Conservation (phyloP, 2,329 filamentous ascomycete species). For the Hypoxylon sp. region DNA sequence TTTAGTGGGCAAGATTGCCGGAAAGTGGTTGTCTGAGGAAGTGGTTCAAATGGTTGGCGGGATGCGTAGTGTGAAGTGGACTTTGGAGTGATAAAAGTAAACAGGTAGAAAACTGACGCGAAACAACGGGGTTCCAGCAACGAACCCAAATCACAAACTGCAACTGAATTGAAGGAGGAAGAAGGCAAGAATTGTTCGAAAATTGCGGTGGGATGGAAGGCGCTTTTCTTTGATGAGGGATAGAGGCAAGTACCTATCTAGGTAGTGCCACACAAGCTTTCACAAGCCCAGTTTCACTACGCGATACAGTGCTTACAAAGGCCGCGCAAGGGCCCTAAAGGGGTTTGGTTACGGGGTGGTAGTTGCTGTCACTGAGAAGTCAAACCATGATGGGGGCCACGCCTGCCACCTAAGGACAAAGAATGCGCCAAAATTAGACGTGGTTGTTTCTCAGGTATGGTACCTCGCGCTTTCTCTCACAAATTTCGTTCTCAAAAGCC, state of each 20-base stretch:
- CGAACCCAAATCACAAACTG: background rate
- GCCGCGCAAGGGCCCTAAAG: background rate
- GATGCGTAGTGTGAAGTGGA: conserved; percentile 1
- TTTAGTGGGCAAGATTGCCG: background rate
- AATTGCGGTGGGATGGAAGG: conserved; percentile 16
- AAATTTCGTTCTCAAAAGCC: conserved; percentile 44
- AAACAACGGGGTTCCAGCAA: background rate
- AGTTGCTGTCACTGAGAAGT: background rate
- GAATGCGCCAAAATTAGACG: conserved; percentile 19
- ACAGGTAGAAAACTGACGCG: conserved; percentile 1
- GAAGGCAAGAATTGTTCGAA: conserved; percentile 1
- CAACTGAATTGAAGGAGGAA: conserved; percentile 12
- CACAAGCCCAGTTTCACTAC: conserved; percentile 22
- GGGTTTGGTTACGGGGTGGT: background rate
- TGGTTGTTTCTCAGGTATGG: conserved; percentile 2
- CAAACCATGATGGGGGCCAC: background rate
- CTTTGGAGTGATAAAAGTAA: background rate
- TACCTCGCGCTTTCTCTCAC: conserved; percentile 13
- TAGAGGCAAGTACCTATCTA: background rate
- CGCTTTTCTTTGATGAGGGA: conserved; percentile 32
- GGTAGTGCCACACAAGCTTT: conserved; percentile 25
- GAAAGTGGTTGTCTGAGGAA: background rate
- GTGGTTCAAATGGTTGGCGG: background rate
- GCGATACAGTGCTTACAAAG: conserved; percentile 19
- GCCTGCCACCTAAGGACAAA: conserved; percentile 4